Conservation (phyloP, 1,139 yeast species). For the Geotrichum siamense region DNA sequence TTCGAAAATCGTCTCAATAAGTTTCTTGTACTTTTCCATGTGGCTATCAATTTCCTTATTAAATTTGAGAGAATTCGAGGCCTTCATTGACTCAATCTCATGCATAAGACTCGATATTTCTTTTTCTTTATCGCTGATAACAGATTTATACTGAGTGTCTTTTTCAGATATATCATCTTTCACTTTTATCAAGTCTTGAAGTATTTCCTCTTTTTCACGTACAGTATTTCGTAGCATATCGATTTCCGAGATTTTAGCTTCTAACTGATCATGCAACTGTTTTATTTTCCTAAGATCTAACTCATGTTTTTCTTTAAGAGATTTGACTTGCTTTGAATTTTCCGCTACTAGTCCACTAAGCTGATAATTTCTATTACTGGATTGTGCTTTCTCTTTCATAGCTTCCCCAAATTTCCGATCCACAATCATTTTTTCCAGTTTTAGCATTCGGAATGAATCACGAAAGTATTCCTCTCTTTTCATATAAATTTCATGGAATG, state of each 20-base stretch:
- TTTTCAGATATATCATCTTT: not conserved
- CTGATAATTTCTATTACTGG: not conserved
- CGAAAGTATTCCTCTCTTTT: slow-evolving; percentile 19
- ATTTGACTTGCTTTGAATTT: not conserved
- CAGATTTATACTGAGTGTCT: not conserved
- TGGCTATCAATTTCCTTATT: not conserved
- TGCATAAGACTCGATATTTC: not conserved
- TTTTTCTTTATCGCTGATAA: not conserved
- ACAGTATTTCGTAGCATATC: not conserved
- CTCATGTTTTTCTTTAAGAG: not conserved
- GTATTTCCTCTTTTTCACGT: not conserved
- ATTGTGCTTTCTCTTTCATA: not conserved
- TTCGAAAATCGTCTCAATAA: slow-evolving; percentile 2
- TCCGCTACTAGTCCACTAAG: not conserved
- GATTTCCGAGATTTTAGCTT: not conserved
- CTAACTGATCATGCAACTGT: not conserved
- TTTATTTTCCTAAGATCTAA: not conserved
- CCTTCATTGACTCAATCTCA: not conserved
- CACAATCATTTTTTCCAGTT: slow-evolving; percentile 11
- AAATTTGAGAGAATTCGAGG: not conserved
- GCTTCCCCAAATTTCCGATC: slow-evolving; percentile 1
- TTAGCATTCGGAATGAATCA: slow-evolving; percentile 17
- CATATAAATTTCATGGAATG: slow-evolving; percentile 19
- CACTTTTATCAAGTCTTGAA: not conserved
- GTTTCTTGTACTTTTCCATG: not conserved